These are phyloP conservation scores for Pseudonitzschia delicatissima DNA, from an alignment of 108 stramenopile species.

Conservation along the genomic window DNA sequence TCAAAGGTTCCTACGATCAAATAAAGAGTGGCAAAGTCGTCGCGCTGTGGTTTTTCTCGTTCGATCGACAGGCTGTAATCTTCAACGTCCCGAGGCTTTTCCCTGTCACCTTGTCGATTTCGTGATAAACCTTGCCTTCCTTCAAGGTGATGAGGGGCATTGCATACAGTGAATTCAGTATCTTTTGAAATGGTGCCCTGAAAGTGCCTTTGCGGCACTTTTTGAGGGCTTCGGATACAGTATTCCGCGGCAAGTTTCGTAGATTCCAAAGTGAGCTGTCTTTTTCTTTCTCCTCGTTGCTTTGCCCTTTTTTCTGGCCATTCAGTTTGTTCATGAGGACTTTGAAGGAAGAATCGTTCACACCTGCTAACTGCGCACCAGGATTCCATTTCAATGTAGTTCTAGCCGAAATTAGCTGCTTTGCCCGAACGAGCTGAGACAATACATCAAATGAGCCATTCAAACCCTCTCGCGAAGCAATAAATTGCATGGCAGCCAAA, in stretches of 20 bases:
- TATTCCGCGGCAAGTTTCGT: slow-evolving; percentile 5
- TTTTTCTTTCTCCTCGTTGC: neutral
- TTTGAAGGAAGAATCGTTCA: slow-evolving; percentile 11
- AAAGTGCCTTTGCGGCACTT: slow-evolving; percentile 22
- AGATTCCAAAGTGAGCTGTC: slow-evolving; percentile 9
- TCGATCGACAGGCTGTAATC: slow-evolving; percentile 17
- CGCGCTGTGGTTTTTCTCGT: slow-evolving; percentile 4
- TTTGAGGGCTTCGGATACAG: slow-evolving; percentile 16
- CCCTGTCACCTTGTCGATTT: slow-evolving; percentile 26
- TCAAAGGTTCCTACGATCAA: slow-evolving; percentile 42
- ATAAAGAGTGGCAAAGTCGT: slow-evolving; percentile 20
- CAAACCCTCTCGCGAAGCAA: slow-evolving; percentile 62
- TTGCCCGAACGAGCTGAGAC: slow-evolving; percentile 36
- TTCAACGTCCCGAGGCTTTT: slow-evolving; percentile 27
- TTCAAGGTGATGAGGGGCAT: slow-evolving; percentile 20
- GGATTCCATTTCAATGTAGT: slow-evolving; percentile 23
- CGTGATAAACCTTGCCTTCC: slow-evolving; percentile 9
- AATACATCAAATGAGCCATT: slow-evolving; percentile 63
- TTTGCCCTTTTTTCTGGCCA: slow-evolving; percentile 4
- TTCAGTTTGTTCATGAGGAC: slow-evolving; percentile 1
- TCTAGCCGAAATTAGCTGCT: slow-evolving; percentile 38
- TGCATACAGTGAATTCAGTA: slow-evolving; percentile 19
- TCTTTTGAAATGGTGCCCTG: neutral
- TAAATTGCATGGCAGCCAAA: slow-evolving; percentile 93
- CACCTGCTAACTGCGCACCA: slow-evolving; percentile 12